Evolutionary conservation across 1,139 yeast species (phyloP).

Genomic region (Yamadazyma friedrichii): DNA sequence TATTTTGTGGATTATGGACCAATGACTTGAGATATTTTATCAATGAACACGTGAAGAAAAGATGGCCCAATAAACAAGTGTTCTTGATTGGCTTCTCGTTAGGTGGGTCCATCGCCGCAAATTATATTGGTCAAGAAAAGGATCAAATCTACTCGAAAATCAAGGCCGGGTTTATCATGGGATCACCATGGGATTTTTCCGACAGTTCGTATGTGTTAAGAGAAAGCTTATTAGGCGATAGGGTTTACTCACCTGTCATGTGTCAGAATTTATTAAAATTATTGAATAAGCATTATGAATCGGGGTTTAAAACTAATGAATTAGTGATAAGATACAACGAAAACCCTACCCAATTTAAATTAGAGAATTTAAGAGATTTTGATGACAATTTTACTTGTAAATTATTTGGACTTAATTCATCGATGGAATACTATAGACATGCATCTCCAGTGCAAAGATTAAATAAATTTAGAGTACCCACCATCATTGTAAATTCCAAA

Average conservation of each 20-base stretch:
- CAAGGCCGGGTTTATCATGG: slow-evolving; percentile 49
- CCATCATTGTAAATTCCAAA: slow-evolving; percentile 45
- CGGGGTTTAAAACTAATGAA: slow-evolving; percentile 26
- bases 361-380: slow-evolving; percentile 39
- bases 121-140: slow-evolving; percentile 55
- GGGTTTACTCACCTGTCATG: slow-evolving; percentile 54
- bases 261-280: slow-evolving; percentile 47
- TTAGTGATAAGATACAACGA: slow-evolving; percentile 27
- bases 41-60: slow-evolving; percentile 41
- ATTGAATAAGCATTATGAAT: slow-evolving; percentile 41
- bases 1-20: slow-evolving; percentile 62
- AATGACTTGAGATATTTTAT: slow-evolving; percentile 57
- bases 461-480: slow-evolving; percentile 51
- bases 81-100: slow-evolving; percentile 56
- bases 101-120: slow-evolving; percentile 57
- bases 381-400: slow-evolving; percentile 54
- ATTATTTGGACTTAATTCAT: slow-evolving; percentile 53
- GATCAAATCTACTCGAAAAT: slow-evolving; percentile 33
- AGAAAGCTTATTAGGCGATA: slow-evolving; percentile 42
- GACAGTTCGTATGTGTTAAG: slow-evolving; percentile 45
- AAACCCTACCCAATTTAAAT: slow-evolving; percentile 34
- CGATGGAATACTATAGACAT: slow-evolving; percentile 52
- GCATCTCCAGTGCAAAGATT: slow-evolving; percentile 55
- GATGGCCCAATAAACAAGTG: slow-evolving; percentile 51
- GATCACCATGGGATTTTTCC: slow-evolving; percentile 58